Conservation (phyloP, 2,329 filamentous ascomycete species). For the Pseudocercospora macadamiae region DNA sequence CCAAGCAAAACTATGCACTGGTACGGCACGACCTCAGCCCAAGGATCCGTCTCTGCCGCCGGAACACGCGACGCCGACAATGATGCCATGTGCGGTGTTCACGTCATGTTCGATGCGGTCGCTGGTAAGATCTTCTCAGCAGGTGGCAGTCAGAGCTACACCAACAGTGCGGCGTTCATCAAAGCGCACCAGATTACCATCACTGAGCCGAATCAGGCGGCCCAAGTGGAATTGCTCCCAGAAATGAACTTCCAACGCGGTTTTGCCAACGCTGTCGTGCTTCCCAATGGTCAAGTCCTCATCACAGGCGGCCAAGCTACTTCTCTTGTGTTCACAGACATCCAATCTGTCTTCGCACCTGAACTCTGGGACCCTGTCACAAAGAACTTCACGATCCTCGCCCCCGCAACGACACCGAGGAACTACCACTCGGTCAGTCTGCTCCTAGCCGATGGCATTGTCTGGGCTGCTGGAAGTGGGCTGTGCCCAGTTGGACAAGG, state of each 20-base stretch:
- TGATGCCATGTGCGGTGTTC: conserved; percentile 58
- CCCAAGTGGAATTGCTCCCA: conserved; percentile 29
- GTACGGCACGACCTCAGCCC: conserved; percentile 53
- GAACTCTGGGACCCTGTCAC: conserved; percentile 30
- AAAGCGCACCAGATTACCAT: conserved; percentile 58
- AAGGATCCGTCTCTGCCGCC: conserved; percentile 47
- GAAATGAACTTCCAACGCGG: conserved; percentile 36
- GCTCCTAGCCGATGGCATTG: conserved; percentile 55
- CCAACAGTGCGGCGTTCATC: conserved; percentile 45
- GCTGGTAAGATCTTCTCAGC: conserved; percentile 58
- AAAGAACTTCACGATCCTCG: conserved; percentile 23
- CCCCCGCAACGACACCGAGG: conserved; percentile 42
- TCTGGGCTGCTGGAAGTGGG: conserved; percentile 57
- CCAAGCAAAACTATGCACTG: conserved; percentile 61
- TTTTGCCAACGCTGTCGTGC: conserved; percentile 35
- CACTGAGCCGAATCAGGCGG: conserved; percentile 22
- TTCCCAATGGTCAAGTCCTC: conserved; percentile 42
- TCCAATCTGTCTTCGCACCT: conserved; percentile 20
- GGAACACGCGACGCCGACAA: conserved; percentile 49
- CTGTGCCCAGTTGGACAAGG: conserved; percentile 47
- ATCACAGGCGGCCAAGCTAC: conserved; percentile 37
- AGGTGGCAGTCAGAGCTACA: conserved; percentile 55
- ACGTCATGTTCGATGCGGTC: conserved; percentile 61
- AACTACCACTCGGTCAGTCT: conserved; percentile 57
- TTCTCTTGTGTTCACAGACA: conserved; percentile 28